Base-by-base conservation (phyloP, 1,139 yeast species). In the Spencermartinsiella ligniputridi region DNA sequence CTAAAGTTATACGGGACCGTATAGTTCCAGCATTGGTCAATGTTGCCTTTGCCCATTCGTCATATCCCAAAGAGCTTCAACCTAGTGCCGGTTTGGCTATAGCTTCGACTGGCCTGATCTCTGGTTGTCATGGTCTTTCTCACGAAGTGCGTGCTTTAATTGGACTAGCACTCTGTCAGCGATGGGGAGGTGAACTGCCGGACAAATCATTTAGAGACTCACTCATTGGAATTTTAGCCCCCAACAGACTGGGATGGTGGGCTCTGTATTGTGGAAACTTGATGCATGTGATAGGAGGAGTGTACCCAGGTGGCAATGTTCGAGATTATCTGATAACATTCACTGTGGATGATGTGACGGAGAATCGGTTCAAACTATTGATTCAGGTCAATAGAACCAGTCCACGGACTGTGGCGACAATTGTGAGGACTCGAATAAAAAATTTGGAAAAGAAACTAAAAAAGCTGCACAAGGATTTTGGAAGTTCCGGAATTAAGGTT, bases 141-240 rank as follows among this genome's bases (percentile, higher is more conserved):
- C 88, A 82, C 57, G 73, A 79, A 52, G 76, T 78, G 2, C 67
- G 87, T 43, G 85, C 85, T 0, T 63, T 82, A 40, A 70, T 81
- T 11, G 88, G 88, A 0, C 71, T 82, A 32, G 84, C 86, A 1
- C 64, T 81, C 20, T 78, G 86, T 62, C 83, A 81, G 54, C 68
- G 89, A 52, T 82, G 88, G 88, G 88, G 88, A 27, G 85, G 83
- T 1, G 85, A 80, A 52, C 65, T 81, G n/a, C 82, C 85, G 9
- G 76, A 73, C 37, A 48, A 48, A 27, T 35, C 48, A 4, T 69
- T 70, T 50, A 72, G 74, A 52, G 67, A 68, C 19, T 59, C 63
- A 15, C 58, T 79, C 43, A 63, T 73, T 18, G 63, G 69, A 3
- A 48, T 62, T 2, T 57, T 66, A 2, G 48, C 46, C 9, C 61